A percentile compares a stretch with the other conserved stretches of the same genome.
These are phyloP conservation scores for Gossypium aridum DNA, from an alignment of 441 rosid species.

Conservation along the genomic window DNA sequence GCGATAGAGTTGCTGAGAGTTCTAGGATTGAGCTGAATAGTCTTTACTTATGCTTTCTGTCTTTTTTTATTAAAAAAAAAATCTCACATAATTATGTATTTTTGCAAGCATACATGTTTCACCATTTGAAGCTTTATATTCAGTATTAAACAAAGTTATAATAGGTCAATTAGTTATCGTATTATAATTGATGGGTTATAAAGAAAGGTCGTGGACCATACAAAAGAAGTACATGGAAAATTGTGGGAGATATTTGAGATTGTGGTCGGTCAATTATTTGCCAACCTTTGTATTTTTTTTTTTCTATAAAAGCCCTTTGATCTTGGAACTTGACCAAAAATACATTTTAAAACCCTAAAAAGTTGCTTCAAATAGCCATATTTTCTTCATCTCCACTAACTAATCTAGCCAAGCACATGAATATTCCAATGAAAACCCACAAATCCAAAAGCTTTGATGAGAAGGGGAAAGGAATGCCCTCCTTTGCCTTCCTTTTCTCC, in stretches of 20 bases:
- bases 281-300: neutral
- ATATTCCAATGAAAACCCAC: constrained; percentile 8
- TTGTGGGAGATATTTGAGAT: constrained; percentile 9
- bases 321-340: constrained; percentile 6
- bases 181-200: neutral
- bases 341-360: neutral
- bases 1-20: no score
- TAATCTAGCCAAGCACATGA: neutral
- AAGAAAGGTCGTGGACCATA: neutral
- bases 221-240: constrained; percentile 9
- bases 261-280: constrained; percentile 18
- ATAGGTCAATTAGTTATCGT: no score
- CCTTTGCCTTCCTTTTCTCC: constrained; percentile 36
- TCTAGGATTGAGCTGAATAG: no score
- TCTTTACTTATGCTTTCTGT: no score
- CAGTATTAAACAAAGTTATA: no score
- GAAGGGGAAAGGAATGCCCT: constrained; percentile 27
- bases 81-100: no score
- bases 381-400: neutral
- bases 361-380: neutral
- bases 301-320: constrained; percentile 13
- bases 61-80: no score
- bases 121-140: neutral
- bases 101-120: no score
- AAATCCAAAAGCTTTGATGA: constrained; percentile 20